Conservation (phyloP, 1,139 yeast genomes). For the Saccharomyces hybrid region DNA sequence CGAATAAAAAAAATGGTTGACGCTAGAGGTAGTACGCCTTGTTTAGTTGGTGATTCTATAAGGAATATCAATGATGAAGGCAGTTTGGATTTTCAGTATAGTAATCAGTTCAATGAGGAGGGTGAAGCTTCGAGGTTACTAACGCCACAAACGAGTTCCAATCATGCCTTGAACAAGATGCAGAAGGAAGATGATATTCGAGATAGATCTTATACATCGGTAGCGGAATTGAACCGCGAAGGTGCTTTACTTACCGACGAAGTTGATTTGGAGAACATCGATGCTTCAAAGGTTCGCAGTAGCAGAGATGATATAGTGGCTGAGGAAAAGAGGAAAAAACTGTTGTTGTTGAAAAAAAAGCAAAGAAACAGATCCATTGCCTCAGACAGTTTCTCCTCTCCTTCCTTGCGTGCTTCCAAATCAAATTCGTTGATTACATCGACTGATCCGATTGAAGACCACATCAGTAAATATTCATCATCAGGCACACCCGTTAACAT, state of each 20-base stretch:
- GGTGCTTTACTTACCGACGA: constrained; percentile 30
- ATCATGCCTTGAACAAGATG: constrained; percentile 14
- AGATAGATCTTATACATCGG: constrained; percentile 22
- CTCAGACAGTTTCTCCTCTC: constrained; percentile 5
- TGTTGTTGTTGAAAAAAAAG: constrained; percentile 9
- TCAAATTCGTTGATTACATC: constrained; percentile 21
- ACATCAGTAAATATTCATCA: constrained; percentile 9
- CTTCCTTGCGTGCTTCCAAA: constrained; percentile 12
- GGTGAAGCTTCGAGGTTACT: not conserved
- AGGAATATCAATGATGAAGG: constrained; percentile 14
- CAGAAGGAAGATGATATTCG: constrained; percentile 13
- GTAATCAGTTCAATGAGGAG: not conserved
- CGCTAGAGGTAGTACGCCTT: not conserved
- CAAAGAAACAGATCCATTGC: constrained; percentile 4
- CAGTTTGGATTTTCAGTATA: constrained; percentile 1
- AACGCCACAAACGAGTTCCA: constrained; percentile 3
- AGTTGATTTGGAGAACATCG: constrained; percentile 21
- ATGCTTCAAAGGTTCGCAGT: constrained; percentile 5
- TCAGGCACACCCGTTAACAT: constrained; percentile 4
- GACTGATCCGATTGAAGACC: constrained; percentile 23
- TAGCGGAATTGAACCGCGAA: constrained; percentile 27
- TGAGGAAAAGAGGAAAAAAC: constrained; percentile 12
- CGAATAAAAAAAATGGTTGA: not conserved
- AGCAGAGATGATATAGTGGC: constrained; percentile 14
- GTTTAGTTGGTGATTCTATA: constrained; percentile 16